Evolutionary conservation across 208 protist species (phyloP).

Genomic region (Crithidia bombi): DNA sequence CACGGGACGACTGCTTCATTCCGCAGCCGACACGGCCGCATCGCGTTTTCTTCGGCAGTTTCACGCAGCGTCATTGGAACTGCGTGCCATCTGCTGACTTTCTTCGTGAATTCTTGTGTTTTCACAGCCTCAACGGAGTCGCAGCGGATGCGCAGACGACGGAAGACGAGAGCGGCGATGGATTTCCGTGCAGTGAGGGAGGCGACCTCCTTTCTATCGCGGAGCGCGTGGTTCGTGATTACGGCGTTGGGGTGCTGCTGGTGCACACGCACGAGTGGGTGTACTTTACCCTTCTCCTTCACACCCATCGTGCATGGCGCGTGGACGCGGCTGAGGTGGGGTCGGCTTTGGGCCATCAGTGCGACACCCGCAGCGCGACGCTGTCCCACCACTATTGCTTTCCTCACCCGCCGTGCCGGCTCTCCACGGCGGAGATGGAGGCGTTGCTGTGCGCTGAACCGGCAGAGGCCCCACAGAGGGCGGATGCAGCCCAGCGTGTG

Average conservation of each 20-base stretch:
- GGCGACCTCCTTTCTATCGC: background rate
- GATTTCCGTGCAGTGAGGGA: background rate
- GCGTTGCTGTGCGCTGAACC: background rate
- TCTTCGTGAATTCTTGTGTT: background rate
- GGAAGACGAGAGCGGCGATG: background rate
- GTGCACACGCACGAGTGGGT: conserved; percentile 32
- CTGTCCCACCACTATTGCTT: conserved; percentile 30
- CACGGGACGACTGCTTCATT: background rate
- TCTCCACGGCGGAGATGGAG: conserved; percentile 20
- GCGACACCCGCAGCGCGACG: background rate
- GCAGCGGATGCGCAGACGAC: background rate
- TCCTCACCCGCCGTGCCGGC: conserved; percentile 14
- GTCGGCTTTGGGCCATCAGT: background rate
- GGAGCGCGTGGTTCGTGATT: background rate
- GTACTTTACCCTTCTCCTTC: conserved; percentile 43
- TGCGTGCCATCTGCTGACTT: conserved; percentile 10
- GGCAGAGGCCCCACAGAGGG: background rate
- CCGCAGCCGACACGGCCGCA: background rate
- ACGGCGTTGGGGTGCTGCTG: conserved; percentile 45
- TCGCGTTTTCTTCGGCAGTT: background rate
- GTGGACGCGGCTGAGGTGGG: background rate
- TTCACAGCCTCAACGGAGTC: background rate
- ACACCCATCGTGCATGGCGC: conserved; percentile 18
- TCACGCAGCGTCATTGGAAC: background rate
- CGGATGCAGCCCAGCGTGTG: background rate